These are phyloP conservation scores for Pichia sp. DNA, from an alignment of 1,139 yeast species.

Conservation along the genomic window DNA sequence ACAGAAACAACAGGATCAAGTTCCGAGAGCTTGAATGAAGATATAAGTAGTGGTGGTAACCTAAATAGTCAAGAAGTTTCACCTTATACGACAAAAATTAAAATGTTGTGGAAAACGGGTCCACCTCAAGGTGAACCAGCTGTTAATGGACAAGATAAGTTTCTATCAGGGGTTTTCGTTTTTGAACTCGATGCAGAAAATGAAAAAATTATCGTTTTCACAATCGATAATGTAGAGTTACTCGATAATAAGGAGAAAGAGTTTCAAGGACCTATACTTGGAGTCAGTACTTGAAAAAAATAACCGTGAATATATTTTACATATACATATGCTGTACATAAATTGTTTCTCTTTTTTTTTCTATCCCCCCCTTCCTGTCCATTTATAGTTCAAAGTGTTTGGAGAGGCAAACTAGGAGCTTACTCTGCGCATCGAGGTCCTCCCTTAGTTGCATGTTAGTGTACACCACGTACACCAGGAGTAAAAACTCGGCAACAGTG, in stretches of 20 bases:
- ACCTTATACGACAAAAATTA: slow-evolving; percentile 43
- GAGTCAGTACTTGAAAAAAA: not conserved
- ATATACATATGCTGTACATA: slow-evolving; percentile 1
- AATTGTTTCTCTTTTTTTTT: too few species aligned
- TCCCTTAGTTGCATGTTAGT: not conserved
- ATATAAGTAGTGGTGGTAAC: too few species aligned
- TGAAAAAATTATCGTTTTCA: slow-evolving; percentile 57
- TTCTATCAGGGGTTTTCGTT: slow-evolving; percentile 63
- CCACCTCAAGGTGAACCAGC: slow-evolving; percentile 29
- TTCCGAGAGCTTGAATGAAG: too few species aligned
- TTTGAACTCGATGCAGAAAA: slow-evolving; percentile 62
- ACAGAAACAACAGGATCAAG: too few species aligned
- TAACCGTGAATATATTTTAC: not conserved
- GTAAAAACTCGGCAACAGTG: not conserved
- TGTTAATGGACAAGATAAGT: slow-evolving; percentile 38
- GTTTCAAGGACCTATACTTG: slow-evolving; percentile 11
- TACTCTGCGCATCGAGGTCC: too few species aligned
- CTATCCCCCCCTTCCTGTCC: too few species aligned
- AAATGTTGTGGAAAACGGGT: slow-evolving; percentile 60
- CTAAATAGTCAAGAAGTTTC: slow-evolving; percentile 33
- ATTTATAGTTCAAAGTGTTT: too few species aligned
- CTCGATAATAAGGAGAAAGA: slow-evolving; percentile 35
- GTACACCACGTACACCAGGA: not conserved
- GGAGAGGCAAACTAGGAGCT: too few species aligned
- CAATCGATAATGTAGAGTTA: slow-evolving; percentile 69